These are phyloP conservation scores for Microcera coccophila DNA, from an alignment of 2,329 filamentous ascomycete species.

Conservation along the genomic window DNA sequence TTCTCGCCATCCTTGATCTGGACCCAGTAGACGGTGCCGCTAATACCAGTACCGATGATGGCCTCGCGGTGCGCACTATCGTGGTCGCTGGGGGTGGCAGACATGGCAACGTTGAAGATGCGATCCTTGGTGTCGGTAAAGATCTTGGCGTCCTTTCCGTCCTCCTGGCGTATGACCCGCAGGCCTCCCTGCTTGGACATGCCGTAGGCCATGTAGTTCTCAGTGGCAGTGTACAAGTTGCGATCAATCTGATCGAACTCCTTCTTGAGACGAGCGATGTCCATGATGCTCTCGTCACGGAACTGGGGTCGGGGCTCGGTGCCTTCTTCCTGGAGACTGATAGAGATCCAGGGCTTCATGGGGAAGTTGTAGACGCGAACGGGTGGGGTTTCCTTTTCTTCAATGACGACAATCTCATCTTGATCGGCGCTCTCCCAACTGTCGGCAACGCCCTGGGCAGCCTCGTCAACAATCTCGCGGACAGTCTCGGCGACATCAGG, in stretches of 20 bases:
- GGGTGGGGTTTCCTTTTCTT: conserved; percentile 61
- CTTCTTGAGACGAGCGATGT: conserved; percentile 93
- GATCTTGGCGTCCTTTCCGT: conserved; percentile 85
- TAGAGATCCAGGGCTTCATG: conserved; percentile 92
- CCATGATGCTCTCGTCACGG: conserved; percentile 77
- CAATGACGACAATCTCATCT: conserved; percentile 60
- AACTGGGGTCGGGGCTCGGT: conserved; percentile 59
- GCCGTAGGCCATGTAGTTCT: conserved; percentile 89
- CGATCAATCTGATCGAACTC: conserved; percentile 97
- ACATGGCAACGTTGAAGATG: conserved; percentile 89
- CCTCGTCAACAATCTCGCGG: conserved; percentile 40
- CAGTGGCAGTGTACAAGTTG: conserved; percentile 83
- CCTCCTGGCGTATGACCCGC: conserved; percentile 89
- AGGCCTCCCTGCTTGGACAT: conserved; percentile 91
- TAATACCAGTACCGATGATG: conserved; percentile 88
- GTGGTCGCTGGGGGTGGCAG: conserved; percentile 59
- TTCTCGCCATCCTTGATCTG: conserved; percentile 72
- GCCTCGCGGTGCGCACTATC: conserved; percentile 64
- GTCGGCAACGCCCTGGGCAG: conserved; percentile 63
- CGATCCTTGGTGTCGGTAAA: conserved; percentile 90
- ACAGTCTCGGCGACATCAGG: conserved; percentile 38
- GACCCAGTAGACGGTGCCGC: conserved; percentile 95
- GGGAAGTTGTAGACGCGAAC: conserved; percentile 93
- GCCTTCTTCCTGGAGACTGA: conserved; percentile 63
- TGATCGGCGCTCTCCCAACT: conserved; percentile 88